Conservation (phyloP, 2,329 filamentous ascomycete species). For the Sodiomyces alkalinus region DNA sequence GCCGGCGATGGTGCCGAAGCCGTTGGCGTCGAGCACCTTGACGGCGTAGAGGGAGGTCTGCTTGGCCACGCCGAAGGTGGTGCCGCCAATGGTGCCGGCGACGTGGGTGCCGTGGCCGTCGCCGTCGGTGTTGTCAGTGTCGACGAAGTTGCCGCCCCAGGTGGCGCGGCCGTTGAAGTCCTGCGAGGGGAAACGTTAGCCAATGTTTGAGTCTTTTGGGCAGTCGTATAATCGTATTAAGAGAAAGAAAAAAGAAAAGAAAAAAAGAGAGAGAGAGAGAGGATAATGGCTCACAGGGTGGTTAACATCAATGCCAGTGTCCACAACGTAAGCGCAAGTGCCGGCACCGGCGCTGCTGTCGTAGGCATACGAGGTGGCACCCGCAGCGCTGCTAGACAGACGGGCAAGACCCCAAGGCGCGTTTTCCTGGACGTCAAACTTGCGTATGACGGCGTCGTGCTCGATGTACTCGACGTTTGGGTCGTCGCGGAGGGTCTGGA, state of each 20-base stretch:
- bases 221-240: conserved; percentile 6
- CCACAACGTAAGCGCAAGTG: conserved; percentile 10
- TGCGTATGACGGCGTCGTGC: too few species aligned
- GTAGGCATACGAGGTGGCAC: conserved; percentile 15
- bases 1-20: conserved; percentile 15
- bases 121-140: conserved; percentile 20
- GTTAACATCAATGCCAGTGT: conserved; percentile 7
- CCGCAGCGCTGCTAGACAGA: conserved; percentile 18
- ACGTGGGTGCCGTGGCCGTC: conserved; percentile 33
- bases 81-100: conserved; percentile 26
- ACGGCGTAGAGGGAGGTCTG: conserved; percentile 25
- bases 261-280: conserved; percentile 10
- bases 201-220: too few species aligned
- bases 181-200: conserved; percentile 2
- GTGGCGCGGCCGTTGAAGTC: conserved; percentile 9
- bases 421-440: too few species aligned
- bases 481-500: too few species aligned
- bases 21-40: conserved; percentile 25
- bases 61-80: conserved; percentile 29
- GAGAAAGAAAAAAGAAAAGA: too few species aligned
- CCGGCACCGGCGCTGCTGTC: conserved; percentile 13
- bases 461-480: too few species aligned
- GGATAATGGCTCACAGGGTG: conserved; percentile 8
- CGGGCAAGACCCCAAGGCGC: conserved; percentile 27
- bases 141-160: too few species aligned